Evolutionary conservation across 331 rosid species (phyloP).

Genomic region (Quercus lobata): DNA sequence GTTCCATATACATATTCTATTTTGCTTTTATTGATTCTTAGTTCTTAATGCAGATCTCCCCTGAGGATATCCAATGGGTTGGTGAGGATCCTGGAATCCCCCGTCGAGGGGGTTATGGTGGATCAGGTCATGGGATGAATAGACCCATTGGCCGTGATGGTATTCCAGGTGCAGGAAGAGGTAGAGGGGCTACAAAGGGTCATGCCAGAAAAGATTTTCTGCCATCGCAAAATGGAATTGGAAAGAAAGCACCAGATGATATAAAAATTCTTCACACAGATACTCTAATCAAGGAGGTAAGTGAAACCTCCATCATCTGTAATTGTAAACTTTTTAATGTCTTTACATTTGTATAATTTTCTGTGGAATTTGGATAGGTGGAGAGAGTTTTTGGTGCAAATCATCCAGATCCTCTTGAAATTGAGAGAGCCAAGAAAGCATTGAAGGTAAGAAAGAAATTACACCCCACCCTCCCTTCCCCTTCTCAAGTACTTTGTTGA

Average conservation of each 20-base stretch:
- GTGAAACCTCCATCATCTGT: conserved; percentile 2
- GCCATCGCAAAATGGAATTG: conserved; percentile 74
- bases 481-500: too few relatives aligned
- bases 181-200: conserved; percentile 68
- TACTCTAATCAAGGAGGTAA: conserved; percentile 76
- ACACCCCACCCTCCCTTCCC: not conserved
- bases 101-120: conserved; percentile 54
- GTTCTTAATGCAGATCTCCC: conserved; percentile 60
- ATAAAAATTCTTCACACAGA: conserved; percentile 81
- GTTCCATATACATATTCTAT: conserved; percentile 5
- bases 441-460: conserved; percentile 54
- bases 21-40: conserved; percentile 20
- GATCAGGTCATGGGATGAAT: conserved; percentile 60
- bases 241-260: conserved; percentile 69
- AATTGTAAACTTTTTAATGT: conserved; percentile 3
- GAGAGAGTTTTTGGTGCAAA: conserved; percentile 83
- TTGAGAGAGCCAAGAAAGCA: conserved; percentile 77
- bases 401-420: conserved; percentile 76
- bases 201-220: conserved; percentile 68
- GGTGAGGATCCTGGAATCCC: conserved; percentile 84
- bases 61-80: conserved; percentile 89
- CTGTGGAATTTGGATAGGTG: conserved; percentile 46
- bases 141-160: conserved; percentile 53
- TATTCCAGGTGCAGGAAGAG: conserved; percentile 68
- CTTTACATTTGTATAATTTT: not conserved